Evolutionary conservation across 495 filamentous ascomycete species (phyloP).

Genomic region (Filosporella fistucella): DNA sequence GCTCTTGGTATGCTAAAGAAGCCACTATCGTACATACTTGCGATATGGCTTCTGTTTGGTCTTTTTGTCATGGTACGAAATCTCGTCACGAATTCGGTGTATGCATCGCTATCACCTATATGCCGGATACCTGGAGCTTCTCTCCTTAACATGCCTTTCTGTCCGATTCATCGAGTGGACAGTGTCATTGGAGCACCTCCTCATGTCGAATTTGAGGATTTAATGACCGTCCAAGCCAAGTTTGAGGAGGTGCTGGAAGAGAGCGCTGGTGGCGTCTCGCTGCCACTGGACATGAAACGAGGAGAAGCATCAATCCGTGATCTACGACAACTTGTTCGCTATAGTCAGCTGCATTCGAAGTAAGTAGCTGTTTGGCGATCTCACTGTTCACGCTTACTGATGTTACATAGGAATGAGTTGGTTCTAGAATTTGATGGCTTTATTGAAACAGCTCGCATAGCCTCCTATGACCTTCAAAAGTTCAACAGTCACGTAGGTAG

Average conservation of each 20-base stretch:
- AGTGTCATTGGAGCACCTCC: constrained; percentile 19
- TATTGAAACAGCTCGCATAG: constrained; percentile 52
- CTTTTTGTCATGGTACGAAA: constrained; percentile 43
- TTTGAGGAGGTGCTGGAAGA: constrained; percentile 65
- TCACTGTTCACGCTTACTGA: neutral
- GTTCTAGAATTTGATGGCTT: constrained; percentile 64
- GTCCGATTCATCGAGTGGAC: constrained; percentile 29
- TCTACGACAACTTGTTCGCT: constrained; percentile 56
- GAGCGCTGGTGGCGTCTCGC: constrained; percentile 47
- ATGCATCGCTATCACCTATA: constrained; percentile 53
- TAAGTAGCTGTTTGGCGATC: constrained; percentile 11
- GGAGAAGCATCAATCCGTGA: constrained; percentile 70
- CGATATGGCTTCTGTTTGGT: constrained; percentile 46
- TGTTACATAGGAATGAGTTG: constrained; percentile 48
- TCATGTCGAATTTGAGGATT: constrained; percentile 56
- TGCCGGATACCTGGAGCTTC: constrained; percentile 60
- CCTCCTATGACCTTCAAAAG: constrained; percentile 52
- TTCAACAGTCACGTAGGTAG: constrained; percentile 67
- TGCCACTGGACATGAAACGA: constrained; percentile 66
- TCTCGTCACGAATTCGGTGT: constrained; percentile 41
- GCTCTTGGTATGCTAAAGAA: constrained; percentile 47
- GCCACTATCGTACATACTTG: constrained; percentile 49
- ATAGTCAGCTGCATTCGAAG: constrained; percentile 22
- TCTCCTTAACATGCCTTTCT: constrained; percentile 55
- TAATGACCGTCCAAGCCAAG: constrained; percentile 59